Evolutionary conservation across 1,139 yeast genomes (phyloP), one percentile per base, ranked within the genome.

Genomic region (Pneumocystis murina): DNA sequence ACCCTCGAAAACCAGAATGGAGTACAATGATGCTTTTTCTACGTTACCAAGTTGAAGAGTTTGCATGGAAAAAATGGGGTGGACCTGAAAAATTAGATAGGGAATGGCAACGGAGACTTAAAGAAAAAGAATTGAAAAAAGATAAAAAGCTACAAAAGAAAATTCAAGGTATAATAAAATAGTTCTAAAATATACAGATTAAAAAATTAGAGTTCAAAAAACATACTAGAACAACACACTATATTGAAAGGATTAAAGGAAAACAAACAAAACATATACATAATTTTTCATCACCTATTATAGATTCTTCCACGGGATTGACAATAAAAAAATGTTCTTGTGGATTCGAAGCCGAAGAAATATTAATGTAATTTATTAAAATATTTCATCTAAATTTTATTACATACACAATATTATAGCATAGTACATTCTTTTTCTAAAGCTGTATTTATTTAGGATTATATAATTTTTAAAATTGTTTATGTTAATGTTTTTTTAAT

Each of bases 41-140:
- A 61, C 77, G 98, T 65, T 87, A 84, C 70, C 97, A 94, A 71
- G 91, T 92, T 17, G 98, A 94, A 73, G 89, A 85, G 70, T 87
- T 81, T 75, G 96, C 98, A 0, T 87, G 85, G 77, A 85, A 86
- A 72, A 92, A 92, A 75, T 94, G 99, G 99, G 96, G 95, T 1
- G 86, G 95, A 0, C 81, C 86, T 3, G 96, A 90, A 62, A 89
- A 86, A 0, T 75, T 94, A 57, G 99, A 94, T 73, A 80, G 81
- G n/a, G 98, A 94, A 73, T 94, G 95, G 87, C 88, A 88, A 69
- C 75, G 86, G 62, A 76, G 98, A 55, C 96, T 88, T 72, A 83
- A 80, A 61, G 80, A 82, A 71, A 83, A 88, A 68, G 78, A 87
- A 35, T 81, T 82, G 64, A 77, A 96, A 61, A 81, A 88, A 68